A percentile compares a stretch with the other conserved stretches of the same genome.
phyloP scores from a whole-genome alignment of 768 basidiomycete species.

The Crepidotus variabilis region DNA sequence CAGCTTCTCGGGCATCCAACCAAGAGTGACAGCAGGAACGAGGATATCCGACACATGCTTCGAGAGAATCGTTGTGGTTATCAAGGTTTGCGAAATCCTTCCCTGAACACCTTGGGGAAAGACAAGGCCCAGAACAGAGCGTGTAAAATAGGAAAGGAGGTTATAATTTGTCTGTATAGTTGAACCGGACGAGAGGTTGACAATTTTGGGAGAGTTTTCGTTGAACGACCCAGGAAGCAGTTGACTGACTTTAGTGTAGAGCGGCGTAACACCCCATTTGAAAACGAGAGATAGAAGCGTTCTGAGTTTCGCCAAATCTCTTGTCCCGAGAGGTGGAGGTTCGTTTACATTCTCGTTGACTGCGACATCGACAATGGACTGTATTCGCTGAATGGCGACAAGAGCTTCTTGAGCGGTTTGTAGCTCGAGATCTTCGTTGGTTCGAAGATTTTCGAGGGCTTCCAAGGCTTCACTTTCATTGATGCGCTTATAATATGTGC shows the following conservation, averaged over 20 bases:
- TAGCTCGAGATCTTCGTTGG: constrained; percentile 41
- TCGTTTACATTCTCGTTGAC: constrained; percentile 11
- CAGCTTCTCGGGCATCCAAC: constrained; percentile 65
- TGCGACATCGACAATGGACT: constrained; percentile 32
- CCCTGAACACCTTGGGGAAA: constrained; percentile 51
- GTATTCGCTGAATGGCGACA: constrained; percentile 42
- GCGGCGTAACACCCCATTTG: constrained; percentile 64
- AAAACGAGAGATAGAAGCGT: constrained; percentile 67
- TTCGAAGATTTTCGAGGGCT: background rate
- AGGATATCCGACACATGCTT: constrained; percentile 57
- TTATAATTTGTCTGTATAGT: constrained; percentile 33
- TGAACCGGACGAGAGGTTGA: constrained; percentile 37
- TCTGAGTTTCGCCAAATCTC: constrained; percentile 60
- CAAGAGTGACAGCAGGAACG: constrained; percentile 56
- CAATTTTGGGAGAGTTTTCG: constrained; percentile 25
- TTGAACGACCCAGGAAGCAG: constrained; percentile 32
- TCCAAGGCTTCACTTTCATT: constrained; percentile 10
- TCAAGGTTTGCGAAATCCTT: constrained; percentile 50
- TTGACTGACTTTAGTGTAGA: constrained; percentile 40
- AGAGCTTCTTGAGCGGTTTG: constrained; percentile 56
- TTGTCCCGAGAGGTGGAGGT: constrained; percentile 10
- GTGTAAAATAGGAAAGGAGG: constrained; percentile 38
- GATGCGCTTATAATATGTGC: constrained; percentile 32
- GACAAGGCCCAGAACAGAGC: constrained; percentile 43
- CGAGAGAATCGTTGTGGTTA: constrained; percentile 56